Conservation (phyloP, 495 filamentous ascomycete genomes). For the Penicillium daleae region DNA sequence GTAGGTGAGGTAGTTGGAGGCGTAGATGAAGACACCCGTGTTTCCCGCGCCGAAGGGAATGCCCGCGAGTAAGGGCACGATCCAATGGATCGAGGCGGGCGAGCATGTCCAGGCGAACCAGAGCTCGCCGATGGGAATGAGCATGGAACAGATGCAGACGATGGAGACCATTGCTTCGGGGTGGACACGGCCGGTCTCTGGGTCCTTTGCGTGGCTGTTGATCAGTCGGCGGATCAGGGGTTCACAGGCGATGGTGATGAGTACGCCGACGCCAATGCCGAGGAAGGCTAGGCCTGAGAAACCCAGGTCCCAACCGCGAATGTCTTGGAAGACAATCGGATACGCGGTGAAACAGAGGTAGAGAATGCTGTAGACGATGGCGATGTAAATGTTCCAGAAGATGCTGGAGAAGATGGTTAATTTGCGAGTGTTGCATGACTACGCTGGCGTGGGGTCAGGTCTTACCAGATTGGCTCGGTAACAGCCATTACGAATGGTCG, state of each 20-base stretch:
- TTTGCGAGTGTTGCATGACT: not conserved
- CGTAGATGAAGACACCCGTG: constrained; percentile 77
- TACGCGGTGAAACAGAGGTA: constrained; percentile 86
- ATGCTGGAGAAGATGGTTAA: constrained; percentile 40
- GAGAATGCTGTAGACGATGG: constrained; percentile 68
- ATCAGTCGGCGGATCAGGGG: constrained; percentile 75
- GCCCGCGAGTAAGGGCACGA: constrained; percentile 72
- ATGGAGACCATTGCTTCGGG: constrained; percentile 78
- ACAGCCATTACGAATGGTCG: constrained; percentile 78
- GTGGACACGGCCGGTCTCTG: constrained; percentile 63
- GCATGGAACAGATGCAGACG: constrained; percentile 68
- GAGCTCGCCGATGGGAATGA: constrained; percentile 73
- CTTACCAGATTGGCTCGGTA: constrained; percentile 81
- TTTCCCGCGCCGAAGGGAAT: constrained; percentile 82
- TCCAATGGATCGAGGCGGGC: constrained; percentile 73
- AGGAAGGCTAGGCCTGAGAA: constrained; percentile 72
- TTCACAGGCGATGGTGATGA: constrained; percentile 66
- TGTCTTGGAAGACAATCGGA: constrained; percentile 73
- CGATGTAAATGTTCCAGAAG: constrained; percentile 79
- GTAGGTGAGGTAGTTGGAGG: constrained; percentile 74
- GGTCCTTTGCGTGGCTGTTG: constrained; percentile 68
- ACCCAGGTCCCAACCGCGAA: constrained; percentile 72
- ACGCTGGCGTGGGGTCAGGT: not conserved
- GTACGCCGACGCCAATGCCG: constrained; percentile 75
- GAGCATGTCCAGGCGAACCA: constrained; percentile 83